phyloP scores from a whole-genome alignment of 2,329 filamentous ascomycete genomes.

The Chaetomiaceae sp. region DNA sequence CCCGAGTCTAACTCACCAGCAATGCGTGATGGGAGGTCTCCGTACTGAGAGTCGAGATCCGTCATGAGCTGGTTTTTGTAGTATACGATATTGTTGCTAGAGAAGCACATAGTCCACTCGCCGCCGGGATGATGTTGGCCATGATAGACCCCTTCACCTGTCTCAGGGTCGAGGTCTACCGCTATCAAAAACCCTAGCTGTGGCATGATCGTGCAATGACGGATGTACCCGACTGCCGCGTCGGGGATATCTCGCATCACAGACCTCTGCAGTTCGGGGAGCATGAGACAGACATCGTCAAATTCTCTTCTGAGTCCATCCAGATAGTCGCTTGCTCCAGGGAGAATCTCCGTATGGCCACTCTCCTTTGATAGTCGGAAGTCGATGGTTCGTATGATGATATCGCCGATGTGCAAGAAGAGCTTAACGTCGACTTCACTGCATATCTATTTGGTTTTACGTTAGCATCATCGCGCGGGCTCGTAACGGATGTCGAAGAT shows the following conservation, averaged over 20 bases:
- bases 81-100: slow-evolving; percentile 65
- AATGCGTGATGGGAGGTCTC: slow-evolving; percentile 80
- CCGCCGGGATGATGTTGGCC: slow-evolving; percentile 53
- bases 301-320: slow-evolving; percentile 76
- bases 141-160: slow-evolving; percentile 56
- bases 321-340: slow-evolving; percentile 66
- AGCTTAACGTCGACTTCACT: slow-evolving; percentile 53
- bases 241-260: slow-evolving; percentile 60
- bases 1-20: slow-evolving; percentile 53
- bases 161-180: slow-evolving; percentile 57
- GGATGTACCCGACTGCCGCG: slow-evolving; percentile 47
- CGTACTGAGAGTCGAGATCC: slow-evolving; percentile 74
- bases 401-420: slow-evolving; percentile 61
- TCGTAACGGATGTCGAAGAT: background rate
- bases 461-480: slow-evolving; percentile 4
- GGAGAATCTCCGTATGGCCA: slow-evolving; percentile 65
- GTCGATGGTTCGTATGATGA: slow-evolving; percentile 71
- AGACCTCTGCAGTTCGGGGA: slow-evolving; percentile 62
- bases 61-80: slow-evolving; percentile 83
- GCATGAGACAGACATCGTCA: slow-evolving; percentile 68
- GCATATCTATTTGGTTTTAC: slow-evolving; percentile 44
- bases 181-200: slow-evolving; percentile 87
- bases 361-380: slow-evolving; percentile 71
- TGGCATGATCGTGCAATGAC: slow-evolving; percentile 83
- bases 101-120: slow-evolving; percentile 74